Evolutionary conservation across 495 filamentous ascomycete species (phyloP).

Genomic region (Aspergillus sparsus): DNA sequence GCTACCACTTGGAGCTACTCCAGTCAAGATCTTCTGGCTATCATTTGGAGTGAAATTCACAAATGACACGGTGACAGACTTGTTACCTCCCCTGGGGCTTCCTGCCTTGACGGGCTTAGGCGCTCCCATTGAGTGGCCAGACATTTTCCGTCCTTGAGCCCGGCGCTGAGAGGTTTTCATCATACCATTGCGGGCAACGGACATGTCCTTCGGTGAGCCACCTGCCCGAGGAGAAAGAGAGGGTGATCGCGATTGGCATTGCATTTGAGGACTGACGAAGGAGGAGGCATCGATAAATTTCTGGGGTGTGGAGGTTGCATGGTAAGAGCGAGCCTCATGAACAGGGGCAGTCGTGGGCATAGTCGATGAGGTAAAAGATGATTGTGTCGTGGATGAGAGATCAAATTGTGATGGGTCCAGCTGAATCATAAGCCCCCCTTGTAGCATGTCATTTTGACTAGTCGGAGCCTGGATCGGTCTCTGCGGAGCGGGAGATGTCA

Average conservation of each 20-base stretch:
- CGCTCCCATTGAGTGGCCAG: slow-evolving; percentile 36
- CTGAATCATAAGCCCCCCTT: slow-evolving; percentile 52
- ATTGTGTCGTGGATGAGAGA: slow-evolving; percentile 30
- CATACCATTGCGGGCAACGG: slow-evolving; percentile 23
- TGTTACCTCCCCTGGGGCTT: slow-evolving; percentile 38
- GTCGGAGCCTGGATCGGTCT: slow-evolving; percentile 33
- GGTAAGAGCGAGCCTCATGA: slow-evolving; percentile 23
- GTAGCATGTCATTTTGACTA: slow-evolving; percentile 42
- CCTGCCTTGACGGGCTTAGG: slow-evolving; percentile 39
- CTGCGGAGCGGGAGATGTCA: slow-evolving; percentile 38
- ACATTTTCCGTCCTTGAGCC: slow-evolving; percentile 40
- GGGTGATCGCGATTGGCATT: slow-evolving; percentile 36
- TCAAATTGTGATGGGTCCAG: slow-evolving; percentile 41
- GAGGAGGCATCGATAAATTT: slow-evolving; percentile 34
- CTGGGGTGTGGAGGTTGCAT: slow-evolving; percentile 27
- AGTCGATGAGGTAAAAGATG: slow-evolving; percentile 35
- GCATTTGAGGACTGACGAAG: slow-evolving; percentile 33
- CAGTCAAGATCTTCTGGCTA: slow-evolving; percentile 76
- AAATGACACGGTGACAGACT: slow-evolving; percentile 63
- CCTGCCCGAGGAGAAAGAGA: slow-evolving; percentile 42
- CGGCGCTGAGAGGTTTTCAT: slow-evolving; percentile 35
- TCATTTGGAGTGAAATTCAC: slow-evolving; percentile 92
- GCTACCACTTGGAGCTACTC: slow-evolving; percentile 87
- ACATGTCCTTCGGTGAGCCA: slow-evolving; percentile 31
- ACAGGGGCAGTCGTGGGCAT: slow-evolving; percentile 25